Conservation (phyloP, 768 basidiomycete species). For the Mycena metata region DNA sequence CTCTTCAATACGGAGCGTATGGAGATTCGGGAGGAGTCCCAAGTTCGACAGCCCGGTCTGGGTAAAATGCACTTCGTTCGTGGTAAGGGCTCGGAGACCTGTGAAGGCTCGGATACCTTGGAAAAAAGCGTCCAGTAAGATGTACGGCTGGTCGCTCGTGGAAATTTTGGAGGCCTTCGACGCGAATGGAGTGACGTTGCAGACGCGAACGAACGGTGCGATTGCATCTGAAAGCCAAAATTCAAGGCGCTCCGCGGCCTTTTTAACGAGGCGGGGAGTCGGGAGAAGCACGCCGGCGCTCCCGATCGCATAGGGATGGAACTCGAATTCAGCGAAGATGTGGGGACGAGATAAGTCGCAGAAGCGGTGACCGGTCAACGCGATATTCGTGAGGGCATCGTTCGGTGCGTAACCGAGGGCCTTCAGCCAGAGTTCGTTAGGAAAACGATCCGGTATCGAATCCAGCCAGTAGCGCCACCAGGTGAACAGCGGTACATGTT, state of each 20-base stretch:
- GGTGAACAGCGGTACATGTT: no score
- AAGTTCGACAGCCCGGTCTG: background rate
- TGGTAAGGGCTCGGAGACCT: no score
- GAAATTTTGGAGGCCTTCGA: no score
- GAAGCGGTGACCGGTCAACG: background rate
- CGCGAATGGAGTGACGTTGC: no score
- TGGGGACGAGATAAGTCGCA: background rate
- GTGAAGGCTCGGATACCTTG: background rate
- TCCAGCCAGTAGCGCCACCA: no score
- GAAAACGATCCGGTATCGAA: background rate
- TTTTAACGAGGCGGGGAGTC: background rate
- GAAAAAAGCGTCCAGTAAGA: background rate
- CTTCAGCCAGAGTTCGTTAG: background rate
- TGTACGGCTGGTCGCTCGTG: no score
- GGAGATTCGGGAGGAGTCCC: slow-evolving; percentile 3
- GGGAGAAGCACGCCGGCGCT: background rate
- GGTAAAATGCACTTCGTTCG: background rate
- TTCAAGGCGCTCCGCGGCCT: background rate
- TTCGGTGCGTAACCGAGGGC: background rate
- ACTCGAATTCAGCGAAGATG: background rate
- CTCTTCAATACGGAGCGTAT: background rate
- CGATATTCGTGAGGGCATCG: background rate
- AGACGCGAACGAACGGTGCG: no score
- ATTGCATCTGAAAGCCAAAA: background rate
- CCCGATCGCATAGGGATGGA: background rate